phyloP scores from a whole-genome alignment of 2,329 filamentous ascomycete genomes.

The Stromatinia cepivora region DNA sequence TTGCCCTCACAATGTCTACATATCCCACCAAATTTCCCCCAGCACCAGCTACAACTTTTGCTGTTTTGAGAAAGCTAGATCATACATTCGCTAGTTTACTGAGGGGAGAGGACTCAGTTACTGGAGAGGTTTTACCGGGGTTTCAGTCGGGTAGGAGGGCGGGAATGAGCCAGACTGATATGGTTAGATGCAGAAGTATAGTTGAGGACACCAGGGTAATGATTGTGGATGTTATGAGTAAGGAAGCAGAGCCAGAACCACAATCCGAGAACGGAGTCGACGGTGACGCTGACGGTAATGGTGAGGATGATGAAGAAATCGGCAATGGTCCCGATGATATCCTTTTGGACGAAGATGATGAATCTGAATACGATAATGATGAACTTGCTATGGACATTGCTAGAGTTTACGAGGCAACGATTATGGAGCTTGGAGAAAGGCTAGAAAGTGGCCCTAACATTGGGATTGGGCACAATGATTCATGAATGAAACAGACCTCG shows the following conservation, averaged over 20 bases:
- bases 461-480: conserved; percentile 14
- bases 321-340: conserved; percentile 40
- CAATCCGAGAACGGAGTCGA: conserved; percentile 28
- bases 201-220: conserved; percentile 73
- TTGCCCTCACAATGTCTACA: conserved; percentile 71
- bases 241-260: conserved; percentile 49
- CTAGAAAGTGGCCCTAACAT: conserved; percentile 46
- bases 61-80: conserved; percentile 75
- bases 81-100: conserved; percentile 78
- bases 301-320: conserved; percentile 42
- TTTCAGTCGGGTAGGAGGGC: conserved; percentile 59
- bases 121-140: conserved; percentile 65
- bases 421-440: conserved; percentile 70
- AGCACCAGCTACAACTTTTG: conserved; percentile 66
- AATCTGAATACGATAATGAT: conserved; percentile 47
- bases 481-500: background rate
- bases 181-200: conserved; percentile 80
- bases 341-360: conserved; percentile 39
- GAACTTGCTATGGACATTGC: conserved; percentile 70
- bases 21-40: conserved; percentile 74
- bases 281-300: background rate
- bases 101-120: conserved; percentile 64
- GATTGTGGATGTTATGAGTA: conserved; percentile 67
- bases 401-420: conserved; percentile 75
- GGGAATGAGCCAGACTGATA: conserved; percentile 76